Evolutionary conservation across 495 filamentous ascomycete species (phyloP).

Genomic region (Pyronema domesticum): DNA sequence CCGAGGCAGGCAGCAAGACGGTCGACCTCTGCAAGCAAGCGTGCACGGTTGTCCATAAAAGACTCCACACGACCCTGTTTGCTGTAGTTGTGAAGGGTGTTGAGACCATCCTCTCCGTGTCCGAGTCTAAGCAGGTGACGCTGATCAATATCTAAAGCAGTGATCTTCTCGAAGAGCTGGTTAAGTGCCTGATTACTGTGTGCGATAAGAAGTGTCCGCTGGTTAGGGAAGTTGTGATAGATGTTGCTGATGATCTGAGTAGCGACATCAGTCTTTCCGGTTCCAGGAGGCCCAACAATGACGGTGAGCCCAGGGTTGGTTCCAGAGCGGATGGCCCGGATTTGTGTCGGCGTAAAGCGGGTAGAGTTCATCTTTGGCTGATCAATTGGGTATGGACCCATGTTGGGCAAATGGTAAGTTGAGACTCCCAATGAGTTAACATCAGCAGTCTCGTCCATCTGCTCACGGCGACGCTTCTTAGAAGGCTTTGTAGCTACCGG

Average conservation of each 20-base stretch:
- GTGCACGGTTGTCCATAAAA: conserved; percentile 74
- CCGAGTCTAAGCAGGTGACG: conserved; percentile 84
- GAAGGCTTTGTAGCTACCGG: conserved; percentile 43
- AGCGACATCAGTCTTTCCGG: conserved; percentile 94
- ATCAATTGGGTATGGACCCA: conserved; percentile 80
- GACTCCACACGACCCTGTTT: conserved; percentile 91
- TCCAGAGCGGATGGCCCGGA: conserved; percentile 83
- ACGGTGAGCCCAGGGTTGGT: conserved; percentile 89
- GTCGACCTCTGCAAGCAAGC: conserved; percentile 68
- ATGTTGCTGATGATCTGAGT: conserved; percentile 98
- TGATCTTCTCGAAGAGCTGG: conserved; percentile 97
- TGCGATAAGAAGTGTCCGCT: conserved; percentile 82
- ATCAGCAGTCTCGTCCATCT: conserved; percentile 36
- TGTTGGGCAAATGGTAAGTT: conserved; percentile 80
- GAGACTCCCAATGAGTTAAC: conserved; percentile 53
- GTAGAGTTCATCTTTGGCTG: conserved; percentile 65
- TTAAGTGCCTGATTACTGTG: conserved; percentile 97
- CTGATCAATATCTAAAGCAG: conserved; percentile 83
- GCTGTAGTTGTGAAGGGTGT: conserved; percentile 73
- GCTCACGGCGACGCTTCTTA: conserved; percentile 68
- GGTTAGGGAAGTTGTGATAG: conserved; percentile 88
- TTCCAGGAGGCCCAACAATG: conserved; percentile 88
- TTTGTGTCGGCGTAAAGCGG: conserved; percentile 77
- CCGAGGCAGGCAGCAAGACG: conserved; percentile 65
- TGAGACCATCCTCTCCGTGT: conserved; percentile 85